Base-by-base conservation (phyloP, 345 rosid genomes). In the Salix arbutifolia region DNA sequence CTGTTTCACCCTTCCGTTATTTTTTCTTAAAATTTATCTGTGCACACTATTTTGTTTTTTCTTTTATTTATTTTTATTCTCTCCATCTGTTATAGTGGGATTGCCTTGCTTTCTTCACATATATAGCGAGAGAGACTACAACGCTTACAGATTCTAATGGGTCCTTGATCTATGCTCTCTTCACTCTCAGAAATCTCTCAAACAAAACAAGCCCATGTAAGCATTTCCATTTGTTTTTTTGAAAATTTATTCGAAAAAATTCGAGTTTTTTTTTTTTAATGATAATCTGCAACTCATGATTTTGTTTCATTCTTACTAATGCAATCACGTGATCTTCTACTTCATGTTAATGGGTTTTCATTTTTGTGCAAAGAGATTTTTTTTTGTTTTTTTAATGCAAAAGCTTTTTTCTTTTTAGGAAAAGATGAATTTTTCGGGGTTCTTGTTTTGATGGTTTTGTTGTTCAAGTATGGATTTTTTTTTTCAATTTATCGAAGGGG, bases 171-270 rank as follows among this genome's bases (percentile, higher is more conserved):
- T 65, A n/a, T 80, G 87, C 81, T 78, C 83, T 84, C 81, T 38
- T 62, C 85, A 74, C 73, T 81, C 77, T 70, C 85, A 74, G 74
- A 84, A 83, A 83, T 85, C 90, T 83, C 80, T 53, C 80, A 82
- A 84, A 58, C 64, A 73, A 79, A 78, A 74, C 67, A 80, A 73
- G 58, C 85, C 82, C 83, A 83, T 86, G 97, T 90, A 89, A 91
- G 90, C 78, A 64, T 12, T 40, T 64, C 62, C 73, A 67, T 33
- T 31, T 13, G 5, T 56, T 38, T 18, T 7, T 23, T 31, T 21
- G 61, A n/a, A 9, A 58, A 9, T 58, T 58, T 58, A 25, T 58
- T 58, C 5, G 12, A n/a, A 58, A 9, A n/a, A 58, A 58, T 9
- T 9, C 5, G 64, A 1, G 23, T 1, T 11, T 56, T 58, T 56